Percentiles rank a stretch among this genome's conserved stretches.
Conservation (phyloP, 1,284 basidiomycete species). For the Malassezia caprae region DNA sequence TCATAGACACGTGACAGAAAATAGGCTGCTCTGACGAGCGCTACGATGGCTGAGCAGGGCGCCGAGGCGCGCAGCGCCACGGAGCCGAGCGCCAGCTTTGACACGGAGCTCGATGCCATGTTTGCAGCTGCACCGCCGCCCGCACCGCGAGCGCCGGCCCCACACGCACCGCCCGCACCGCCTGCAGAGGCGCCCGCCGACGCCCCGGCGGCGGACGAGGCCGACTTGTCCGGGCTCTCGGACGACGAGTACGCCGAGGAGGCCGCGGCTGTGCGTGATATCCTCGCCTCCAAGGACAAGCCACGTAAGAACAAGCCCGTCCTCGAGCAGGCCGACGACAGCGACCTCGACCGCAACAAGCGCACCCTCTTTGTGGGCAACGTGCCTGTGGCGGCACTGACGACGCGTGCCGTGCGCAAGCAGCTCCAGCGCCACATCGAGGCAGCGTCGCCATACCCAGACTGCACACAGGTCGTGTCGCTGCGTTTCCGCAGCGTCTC, state of each 20-base stretch:
- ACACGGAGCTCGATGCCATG: slow-evolving; percentile 39
- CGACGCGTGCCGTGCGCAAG: slow-evolving; percentile 56
- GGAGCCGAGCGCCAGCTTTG: slow-evolving; percentile 18
- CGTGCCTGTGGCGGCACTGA: slow-evolving; percentile 64
- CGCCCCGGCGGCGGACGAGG: neutral
- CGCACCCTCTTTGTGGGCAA: slow-evolving; percentile 93
- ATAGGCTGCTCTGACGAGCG: neutral
- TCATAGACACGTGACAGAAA: slow-evolving; percentile 4
- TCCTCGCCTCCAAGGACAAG: slow-evolving; percentile 19
- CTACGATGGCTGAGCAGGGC: neutral
- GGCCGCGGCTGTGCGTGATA: slow-evolving; percentile 15
- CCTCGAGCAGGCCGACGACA: slow-evolving; percentile 28
- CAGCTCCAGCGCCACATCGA: slow-evolving; percentile 48
- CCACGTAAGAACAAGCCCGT: slow-evolving; percentile 19
- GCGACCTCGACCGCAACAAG: slow-evolving; percentile 54
- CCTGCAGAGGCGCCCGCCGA: slow-evolving; percentile 20
- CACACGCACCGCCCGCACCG: slow-evolving; percentile 17
- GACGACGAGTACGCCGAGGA: slow-evolving; percentile 10
- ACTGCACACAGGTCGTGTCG: slow-evolving; percentile 23
- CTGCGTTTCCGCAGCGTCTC: slow-evolving; percentile 49
- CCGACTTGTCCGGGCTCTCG: neutral
- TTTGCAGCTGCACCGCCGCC: slow-evolving; percentile 20
- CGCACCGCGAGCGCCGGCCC: slow-evolving; percentile 14
- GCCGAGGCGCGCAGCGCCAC: neutral
- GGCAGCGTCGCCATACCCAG: slow-evolving; percentile 31